A percentile compares a stretch with the other conserved stretches of the same genome.
phyloP scores from a whole-genome alignment of 306 rosid genomes.

The Delonix regia region DNA sequence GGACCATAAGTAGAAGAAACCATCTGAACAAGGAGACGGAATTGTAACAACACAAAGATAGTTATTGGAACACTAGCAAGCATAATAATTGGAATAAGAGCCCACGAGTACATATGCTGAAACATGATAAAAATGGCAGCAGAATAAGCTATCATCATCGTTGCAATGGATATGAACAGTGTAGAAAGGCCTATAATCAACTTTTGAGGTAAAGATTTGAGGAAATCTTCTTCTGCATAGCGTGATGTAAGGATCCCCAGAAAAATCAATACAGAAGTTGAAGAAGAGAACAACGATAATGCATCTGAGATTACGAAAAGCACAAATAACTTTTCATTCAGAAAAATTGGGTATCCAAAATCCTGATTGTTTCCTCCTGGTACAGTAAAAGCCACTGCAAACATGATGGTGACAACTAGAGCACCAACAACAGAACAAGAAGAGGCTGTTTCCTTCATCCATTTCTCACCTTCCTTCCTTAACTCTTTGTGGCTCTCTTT shows the following conservation, averaged over 20 bases:
- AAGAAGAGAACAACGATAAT: neutral
- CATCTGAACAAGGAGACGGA: no score
- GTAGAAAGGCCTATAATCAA: neutral
- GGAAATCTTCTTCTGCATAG: conserved; percentile 11
- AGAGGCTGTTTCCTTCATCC: conserved; percentile 4
- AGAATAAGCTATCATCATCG: conserved; percentile 14
- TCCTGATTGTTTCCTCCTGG: neutral
- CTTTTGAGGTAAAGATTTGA: conserved; percentile 1
- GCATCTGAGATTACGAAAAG: neutral
- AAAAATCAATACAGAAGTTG: conserved; percentile 6
- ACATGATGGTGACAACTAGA: no score
- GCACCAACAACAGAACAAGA: conserved; percentile 9
- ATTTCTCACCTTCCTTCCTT: conserved; percentile 18
- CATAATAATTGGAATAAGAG: no score
- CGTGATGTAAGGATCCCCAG: neutral
- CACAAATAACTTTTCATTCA: neutral
- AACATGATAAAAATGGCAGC: neutral
- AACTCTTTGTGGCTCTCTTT: neutral
- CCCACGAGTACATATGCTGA: no score
- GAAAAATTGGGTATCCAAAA: neutral
- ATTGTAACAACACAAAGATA: no score
- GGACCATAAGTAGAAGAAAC: no score
- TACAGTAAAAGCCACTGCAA: neutral
- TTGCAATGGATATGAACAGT: neutral
- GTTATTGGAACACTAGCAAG: no score